Percentiles rank a stretch among this genome's conserved stretches.
These are phyloP conservation scores for Cladophialophora yegresii DNA, from an alignment of 2,329 filamentous ascomycete genomes.

Conservation along the genomic window DNA sequence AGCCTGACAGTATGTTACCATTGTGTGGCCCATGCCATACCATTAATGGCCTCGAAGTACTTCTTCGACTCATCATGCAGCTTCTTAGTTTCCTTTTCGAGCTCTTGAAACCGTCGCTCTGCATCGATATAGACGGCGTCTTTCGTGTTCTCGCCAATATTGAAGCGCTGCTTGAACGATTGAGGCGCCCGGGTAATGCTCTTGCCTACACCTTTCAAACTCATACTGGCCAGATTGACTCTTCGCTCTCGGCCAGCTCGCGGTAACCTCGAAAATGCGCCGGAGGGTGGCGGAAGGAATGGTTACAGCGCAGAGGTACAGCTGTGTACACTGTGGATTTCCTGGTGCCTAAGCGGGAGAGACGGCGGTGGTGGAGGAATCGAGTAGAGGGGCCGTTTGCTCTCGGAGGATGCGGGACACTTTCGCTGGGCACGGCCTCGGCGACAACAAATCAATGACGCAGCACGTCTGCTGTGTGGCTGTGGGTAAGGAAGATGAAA, in stretches of 20 bases:
- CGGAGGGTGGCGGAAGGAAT: neutral
- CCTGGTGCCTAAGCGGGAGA: constrained; percentile 9
- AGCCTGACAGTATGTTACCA: constrained; percentile 5
- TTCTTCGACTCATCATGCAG: constrained; percentile 96
- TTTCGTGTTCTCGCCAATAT: constrained; percentile 92
- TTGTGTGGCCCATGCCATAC: constrained; percentile 42
- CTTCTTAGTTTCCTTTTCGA: constrained; percentile 94
- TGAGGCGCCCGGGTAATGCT: constrained; percentile 87
- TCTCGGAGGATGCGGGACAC: constrained; percentile 9
- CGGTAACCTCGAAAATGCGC: no score
- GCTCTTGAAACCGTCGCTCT: constrained; percentile 87
- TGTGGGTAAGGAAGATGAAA: neutral
- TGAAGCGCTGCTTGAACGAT: constrained; percentile 87
- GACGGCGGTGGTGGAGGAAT: neutral
- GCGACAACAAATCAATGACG: constrained; percentile 17
- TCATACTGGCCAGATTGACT: constrained; percentile 63
- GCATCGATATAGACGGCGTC: constrained; percentile 93
- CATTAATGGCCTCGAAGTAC: constrained; percentile 97
- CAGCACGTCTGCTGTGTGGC: constrained; percentile 11
- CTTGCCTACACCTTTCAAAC: constrained; percentile 95
- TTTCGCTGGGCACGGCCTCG: constrained; percentile 4
- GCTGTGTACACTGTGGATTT: neutral
- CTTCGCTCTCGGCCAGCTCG: neutral
- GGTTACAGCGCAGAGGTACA: neutral
- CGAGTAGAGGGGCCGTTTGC: constrained; percentile 9